Evolutionary conservation across 495 filamentous ascomycete genomes (phyloP).

Genomic region (Rusavskia elegans): DNA sequence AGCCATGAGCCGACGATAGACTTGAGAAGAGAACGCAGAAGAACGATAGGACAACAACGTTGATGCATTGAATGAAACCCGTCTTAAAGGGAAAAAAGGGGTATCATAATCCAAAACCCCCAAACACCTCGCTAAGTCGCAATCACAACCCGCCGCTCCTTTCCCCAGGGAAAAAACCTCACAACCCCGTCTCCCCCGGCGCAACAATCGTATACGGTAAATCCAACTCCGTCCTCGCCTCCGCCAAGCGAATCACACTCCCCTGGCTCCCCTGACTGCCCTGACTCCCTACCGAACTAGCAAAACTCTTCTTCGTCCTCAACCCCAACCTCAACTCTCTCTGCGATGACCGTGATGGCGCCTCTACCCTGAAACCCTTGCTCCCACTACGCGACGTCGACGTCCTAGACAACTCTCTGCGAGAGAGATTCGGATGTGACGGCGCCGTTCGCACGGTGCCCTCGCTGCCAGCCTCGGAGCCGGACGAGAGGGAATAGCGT

Average conservation of each 20-base stretch:
- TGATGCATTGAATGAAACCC: neutral
- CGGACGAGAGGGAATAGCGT: neutral
- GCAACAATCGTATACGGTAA: constrained; percentile 26
- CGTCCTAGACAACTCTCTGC: constrained; percentile 11
- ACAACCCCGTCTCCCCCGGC: neutral
- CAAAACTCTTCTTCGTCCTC: too few species aligned
- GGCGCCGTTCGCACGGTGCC: constrained; percentile 6
- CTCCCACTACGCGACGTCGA: constrained; percentile 19
- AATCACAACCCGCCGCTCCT: neutral
- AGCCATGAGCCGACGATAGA: too few species aligned
- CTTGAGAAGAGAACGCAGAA: neutral
- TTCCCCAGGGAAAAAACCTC: too few species aligned
- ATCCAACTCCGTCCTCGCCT: constrained; percentile 21
- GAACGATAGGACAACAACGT: neutral
- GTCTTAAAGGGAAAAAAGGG: neutral
- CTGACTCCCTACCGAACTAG: constrained; percentile 17
- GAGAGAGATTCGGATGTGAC: constrained; percentile 5
- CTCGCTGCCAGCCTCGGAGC: constrained; percentile 1
- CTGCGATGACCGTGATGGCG: constrained; percentile 24
- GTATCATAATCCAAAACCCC: neutral
- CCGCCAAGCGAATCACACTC: constrained; percentile 31
- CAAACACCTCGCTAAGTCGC: constrained; percentile 10
- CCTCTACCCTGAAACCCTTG: constrained; percentile 9
- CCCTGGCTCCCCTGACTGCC: constrained; percentile 17
- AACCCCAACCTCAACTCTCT: neutral